phyloP scores from a whole-genome alignment of 768 basidiomycete genomes.

The Coprinopsis marcescibilis region DNA sequence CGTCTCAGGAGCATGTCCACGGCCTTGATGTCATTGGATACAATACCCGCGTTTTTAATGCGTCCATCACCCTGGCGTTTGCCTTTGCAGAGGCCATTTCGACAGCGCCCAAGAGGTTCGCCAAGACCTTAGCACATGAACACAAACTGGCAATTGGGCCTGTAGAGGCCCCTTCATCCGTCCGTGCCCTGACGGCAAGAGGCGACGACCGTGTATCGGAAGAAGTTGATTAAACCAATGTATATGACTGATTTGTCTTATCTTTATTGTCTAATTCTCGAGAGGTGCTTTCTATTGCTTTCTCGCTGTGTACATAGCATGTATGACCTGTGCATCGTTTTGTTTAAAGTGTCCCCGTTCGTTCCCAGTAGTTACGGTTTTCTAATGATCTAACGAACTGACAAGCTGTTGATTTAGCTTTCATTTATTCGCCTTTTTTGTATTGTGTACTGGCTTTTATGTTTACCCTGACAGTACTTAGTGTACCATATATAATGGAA shows the following conservation, averaged over 20 bases:
- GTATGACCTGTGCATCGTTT: too few species aligned
- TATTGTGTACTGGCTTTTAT: too few species aligned
- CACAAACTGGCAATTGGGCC: slow-evolving; percentile 14
- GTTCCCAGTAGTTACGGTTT: too few species aligned
- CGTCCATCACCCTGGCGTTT: slow-evolving; percentile 53
- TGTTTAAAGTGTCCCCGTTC: too few species aligned
- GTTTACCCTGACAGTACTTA: too few species aligned
- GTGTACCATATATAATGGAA: too few species aligned
- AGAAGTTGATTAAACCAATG: slow-evolving; percentile 7
- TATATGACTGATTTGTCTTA: neutral
- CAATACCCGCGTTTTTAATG: slow-evolving; percentile 50
- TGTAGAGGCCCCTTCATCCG: neutral
- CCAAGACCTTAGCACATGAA: slow-evolving; percentile 23
- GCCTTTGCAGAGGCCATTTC: slow-evolving; percentile 64
- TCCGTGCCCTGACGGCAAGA: neutral
- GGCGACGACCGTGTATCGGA: slow-evolving; percentile 6
- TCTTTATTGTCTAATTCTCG: slow-evolving; percentile 6
- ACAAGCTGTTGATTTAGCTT: neutral
- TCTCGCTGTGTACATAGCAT: too few species aligned
- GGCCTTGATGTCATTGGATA: slow-evolving; percentile 52
- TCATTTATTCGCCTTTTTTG: neutral
- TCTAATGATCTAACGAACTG: too few species aligned
- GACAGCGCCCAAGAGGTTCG: slow-evolving; percentile 35
- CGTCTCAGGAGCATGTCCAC: slow-evolving; percentile 19
- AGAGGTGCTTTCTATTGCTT: slow-evolving; percentile 14